phyloP scores from a whole-genome alignment of 2,329 filamentous ascomycete species.

The Diaporthe sp. region DNA sequence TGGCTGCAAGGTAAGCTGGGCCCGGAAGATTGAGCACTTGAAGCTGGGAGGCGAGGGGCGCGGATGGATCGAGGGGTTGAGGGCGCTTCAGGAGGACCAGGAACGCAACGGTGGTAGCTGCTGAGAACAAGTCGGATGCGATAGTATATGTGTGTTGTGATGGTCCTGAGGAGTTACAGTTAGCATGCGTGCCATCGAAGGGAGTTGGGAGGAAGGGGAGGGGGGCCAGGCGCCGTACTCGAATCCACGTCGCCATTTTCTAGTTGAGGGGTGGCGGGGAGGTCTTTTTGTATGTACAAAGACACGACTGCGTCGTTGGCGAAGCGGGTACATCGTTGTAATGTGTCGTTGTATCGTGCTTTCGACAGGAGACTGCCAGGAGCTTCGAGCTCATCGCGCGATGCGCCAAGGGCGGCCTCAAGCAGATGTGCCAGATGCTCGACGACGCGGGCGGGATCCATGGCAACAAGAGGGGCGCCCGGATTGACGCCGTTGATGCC shows the following conservation, averaged over 20 bases:
- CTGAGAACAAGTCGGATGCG: constrained; percentile 84
- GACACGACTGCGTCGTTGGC: constrained; percentile 89
- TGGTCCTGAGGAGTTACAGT: constrained; percentile 53
- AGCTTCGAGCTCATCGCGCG: constrained; percentile 82
- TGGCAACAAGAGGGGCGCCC: constrained; percentile 62
- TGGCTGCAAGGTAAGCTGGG: constrained; percentile 77
- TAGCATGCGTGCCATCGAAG: constrained; percentile 43
- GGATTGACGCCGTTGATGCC: constrained; percentile 61
- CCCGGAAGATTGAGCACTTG: constrained; percentile 94
- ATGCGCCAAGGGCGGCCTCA: constrained; percentile 81
- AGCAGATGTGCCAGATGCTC: constrained; percentile 81
- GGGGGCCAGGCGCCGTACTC: constrained; percentile 54
- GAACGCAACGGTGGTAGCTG: constrained; percentile 84
- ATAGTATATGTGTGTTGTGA: constrained; percentile 81
- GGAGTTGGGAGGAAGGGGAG: constrained; percentile 35
- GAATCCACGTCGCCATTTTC: constrained; percentile 63
- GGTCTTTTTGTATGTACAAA: constrained; percentile 92
- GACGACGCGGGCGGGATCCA: constrained; percentile 79
- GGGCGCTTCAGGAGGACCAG: constrained; percentile 93
- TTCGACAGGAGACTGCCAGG: constrained; percentile 87
- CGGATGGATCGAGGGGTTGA: constrained; percentile 84
- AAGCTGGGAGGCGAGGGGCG: constrained; percentile 89
- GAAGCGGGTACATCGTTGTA: constrained; percentile 90
- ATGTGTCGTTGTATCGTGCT: constrained; percentile 80
- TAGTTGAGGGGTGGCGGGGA: constrained; percentile 66